Evolutionary conservation across 2,329 filamentous ascomycete genomes (phyloP), one percentile per base, ranked within the genome.

Genomic region (Epichloe bromicola): DNA sequence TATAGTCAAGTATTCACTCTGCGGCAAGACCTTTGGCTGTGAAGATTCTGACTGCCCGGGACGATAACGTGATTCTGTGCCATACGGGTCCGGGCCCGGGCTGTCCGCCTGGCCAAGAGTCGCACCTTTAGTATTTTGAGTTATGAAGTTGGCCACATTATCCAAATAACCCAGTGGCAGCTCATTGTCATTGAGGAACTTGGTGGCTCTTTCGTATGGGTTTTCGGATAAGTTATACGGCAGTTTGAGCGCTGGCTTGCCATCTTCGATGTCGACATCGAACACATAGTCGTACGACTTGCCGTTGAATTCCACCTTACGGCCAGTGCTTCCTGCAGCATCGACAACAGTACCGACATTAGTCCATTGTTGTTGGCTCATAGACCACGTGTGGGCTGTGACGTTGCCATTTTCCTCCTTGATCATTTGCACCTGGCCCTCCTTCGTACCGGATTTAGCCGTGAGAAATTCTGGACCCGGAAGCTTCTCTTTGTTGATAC

Each of bases 211-310:
- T 59, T 95, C 87, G 65, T 94, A 97, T 0, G 89, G 88, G 58
- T 96, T 96, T 63, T 96, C 85, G 1, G 86, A 88, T 12, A 91
- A 75, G 64, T 97, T 96, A 69, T 86, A 97, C 0, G 91, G 89
- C n/a, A 97, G 75, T 67, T 96, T 96, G 44, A 97, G 73, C 0
- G 91, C 82, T 12, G 91, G 90, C 62, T 94, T 91, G 49, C 89
- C 91, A 61, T 96, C 91, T 64, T 95, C 88, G 55, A 96, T 94
- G 60, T 95, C 90, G 26, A 96, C 90, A 62, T 96, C 90, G 58
- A 97, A 97, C 8, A 98, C 90, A 61, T 85, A 96, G 63, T 98
- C 93, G 65, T 95, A 98, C 54, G 91, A 86, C 63, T 95, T 80
- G 34, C 91, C 91, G 1, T 86, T 74, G 63, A 91, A 85, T 52